phyloP scores from a whole-genome alignment of 805 yeast genomes.

The Candida parachauliodes region DNA sequence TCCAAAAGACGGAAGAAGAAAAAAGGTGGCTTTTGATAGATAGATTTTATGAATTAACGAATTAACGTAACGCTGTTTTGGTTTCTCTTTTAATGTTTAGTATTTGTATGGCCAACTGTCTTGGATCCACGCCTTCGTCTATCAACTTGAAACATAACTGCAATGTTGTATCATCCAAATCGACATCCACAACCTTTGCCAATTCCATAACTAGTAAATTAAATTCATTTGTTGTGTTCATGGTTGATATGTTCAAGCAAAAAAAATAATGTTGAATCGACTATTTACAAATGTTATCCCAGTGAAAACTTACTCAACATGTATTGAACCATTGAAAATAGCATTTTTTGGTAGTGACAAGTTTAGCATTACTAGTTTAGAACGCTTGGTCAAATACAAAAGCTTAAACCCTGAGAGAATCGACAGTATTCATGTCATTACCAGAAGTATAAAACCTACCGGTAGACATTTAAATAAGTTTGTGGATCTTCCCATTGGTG shows the following conservation, averaged over 20 bases:
- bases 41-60: neutral
- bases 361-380: slow-evolving; percentile 59
- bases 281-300: no score
- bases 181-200: slow-evolving; percentile 21
- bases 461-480: slow-evolving; percentile 53
- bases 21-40: slow-evolving; percentile 47
- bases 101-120: slow-evolving; percentile 23
- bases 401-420: slow-evolving; percentile 16
- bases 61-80: slow-evolving; percentile 11
- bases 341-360: slow-evolving; percentile 79
- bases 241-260: neutral
- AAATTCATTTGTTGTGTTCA: slow-evolving; percentile 7
- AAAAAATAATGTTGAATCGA: neutral
- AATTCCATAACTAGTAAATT: slow-evolving; percentile 19
- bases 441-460: slow-evolving; percentile 58
- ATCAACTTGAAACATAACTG: slow-evolving; percentile 30
- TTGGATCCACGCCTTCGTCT: slow-evolving; percentile 40
- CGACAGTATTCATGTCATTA: slow-evolving; percentile 53
- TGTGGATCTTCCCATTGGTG: slow-evolving; percentile 53
- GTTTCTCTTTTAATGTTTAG: slow-evolving; percentile 25
- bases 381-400: slow-evolving; percentile 26
- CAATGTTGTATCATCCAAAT: slow-evolving; percentile 25
- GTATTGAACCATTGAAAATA: slow-evolving; percentile 21
- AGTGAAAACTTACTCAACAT: neutral
- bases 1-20: slow-evolving; percentile 35